Percentiles rank a stretch among this genome's conserved stretches.
phyloP scores from a whole-genome alignment of 2,329 filamentous ascomycete species.

The Aschersonia sp. region DNA sequence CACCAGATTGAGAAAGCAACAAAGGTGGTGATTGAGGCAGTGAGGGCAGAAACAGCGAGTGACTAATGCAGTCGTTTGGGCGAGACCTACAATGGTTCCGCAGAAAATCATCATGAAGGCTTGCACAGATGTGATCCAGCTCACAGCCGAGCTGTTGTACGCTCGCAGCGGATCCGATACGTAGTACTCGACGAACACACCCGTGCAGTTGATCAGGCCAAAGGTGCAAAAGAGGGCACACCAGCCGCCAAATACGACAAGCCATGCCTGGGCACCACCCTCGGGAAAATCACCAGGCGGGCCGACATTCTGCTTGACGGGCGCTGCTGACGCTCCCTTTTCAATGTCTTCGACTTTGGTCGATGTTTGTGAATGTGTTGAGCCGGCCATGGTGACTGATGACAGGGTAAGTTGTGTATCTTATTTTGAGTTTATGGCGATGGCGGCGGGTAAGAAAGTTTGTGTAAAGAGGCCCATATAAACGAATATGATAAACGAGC shows the following conservation, averaged over 20 bases:
- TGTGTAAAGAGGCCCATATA: too few species aligned
- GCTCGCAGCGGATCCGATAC: conserved; percentile 28
- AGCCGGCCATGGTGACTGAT: not conserved
- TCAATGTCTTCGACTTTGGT: conserved; percentile 1
- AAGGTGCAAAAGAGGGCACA: conserved; percentile 29
- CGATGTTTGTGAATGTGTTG: conserved; percentile 2
- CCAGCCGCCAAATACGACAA: conserved; percentile 34
- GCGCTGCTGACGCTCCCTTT: conserved; percentile 2
- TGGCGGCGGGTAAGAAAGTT: too few species aligned
- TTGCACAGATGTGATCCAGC: conserved; percentile 45
- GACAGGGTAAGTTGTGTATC: not conserved
- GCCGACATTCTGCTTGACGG: conserved; percentile 11
- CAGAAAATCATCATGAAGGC: conserved; percentile 33
- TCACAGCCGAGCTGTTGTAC: conserved; percentile 34
- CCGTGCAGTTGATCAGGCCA: conserved; percentile 28
- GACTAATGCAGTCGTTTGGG: too few species aligned
- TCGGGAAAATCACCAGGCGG: conserved; percentile 37
- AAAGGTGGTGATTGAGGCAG: not conserved
- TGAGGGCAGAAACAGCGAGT: too few species aligned
- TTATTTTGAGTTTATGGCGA: too few species aligned
- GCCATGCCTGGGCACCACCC: conserved; percentile 41
- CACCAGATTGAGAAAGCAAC: not conserved
- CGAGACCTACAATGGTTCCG: conserved; percentile 25
- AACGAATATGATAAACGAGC: too few species aligned
- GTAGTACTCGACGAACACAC: conserved; percentile 47